Percentiles rank a stretch among this genome's conserved stretches.
Evolutionary conservation across 1,284 basidiomycete genomes (phyloP).

Genomic region (Kalmanozyma brasiliensis): DNA sequence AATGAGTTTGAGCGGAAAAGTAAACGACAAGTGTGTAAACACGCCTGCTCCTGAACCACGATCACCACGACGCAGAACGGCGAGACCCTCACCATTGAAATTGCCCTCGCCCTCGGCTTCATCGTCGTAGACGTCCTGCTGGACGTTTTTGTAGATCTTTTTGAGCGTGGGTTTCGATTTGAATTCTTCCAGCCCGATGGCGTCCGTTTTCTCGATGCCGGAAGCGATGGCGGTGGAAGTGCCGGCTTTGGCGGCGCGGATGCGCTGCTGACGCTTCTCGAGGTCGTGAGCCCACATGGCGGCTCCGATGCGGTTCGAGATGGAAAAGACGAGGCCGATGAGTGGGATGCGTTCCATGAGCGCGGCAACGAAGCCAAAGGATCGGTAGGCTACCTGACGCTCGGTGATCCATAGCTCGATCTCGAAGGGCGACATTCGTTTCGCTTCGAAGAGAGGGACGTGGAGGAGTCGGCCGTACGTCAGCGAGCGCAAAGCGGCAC

Average conservation of each 20-base stretch:
- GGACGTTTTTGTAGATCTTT: constrained; percentile 37
- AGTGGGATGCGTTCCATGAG: constrained; percentile 63
- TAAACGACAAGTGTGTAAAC: constrained; percentile 81
- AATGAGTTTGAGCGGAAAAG: constrained; percentile 91
- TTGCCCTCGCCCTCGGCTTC: not conserved
- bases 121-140: constrained; percentile 1
- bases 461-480: constrained; percentile 51
- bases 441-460: constrained; percentile 56
- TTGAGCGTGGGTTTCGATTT: constrained; percentile 36
- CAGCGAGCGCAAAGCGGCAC: constrained; percentile 51
- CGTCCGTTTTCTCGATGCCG: not conserved
- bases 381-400: constrained; percentile 53
- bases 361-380: constrained; percentile 61
- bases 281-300: constrained; percentile 67
- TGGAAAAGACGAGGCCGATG: constrained; percentile 58
- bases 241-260: constrained; percentile 13
- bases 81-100: constrained; percentile 47
- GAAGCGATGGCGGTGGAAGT: not conserved
- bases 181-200: constrained; percentile 15
- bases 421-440: constrained; percentile 62
- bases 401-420: constrained; percentile 65
- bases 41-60: constrained; percentile 7
- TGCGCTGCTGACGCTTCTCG: constrained; percentile 63
- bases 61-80: constrained; percentile 17
- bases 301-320: constrained; percentile 66